These are phyloP conservation scores for Pyrenophora graminea DNA, from an alignment of 2,329 filamentous ascomycete genomes.

Conservation along the genomic window DNA sequence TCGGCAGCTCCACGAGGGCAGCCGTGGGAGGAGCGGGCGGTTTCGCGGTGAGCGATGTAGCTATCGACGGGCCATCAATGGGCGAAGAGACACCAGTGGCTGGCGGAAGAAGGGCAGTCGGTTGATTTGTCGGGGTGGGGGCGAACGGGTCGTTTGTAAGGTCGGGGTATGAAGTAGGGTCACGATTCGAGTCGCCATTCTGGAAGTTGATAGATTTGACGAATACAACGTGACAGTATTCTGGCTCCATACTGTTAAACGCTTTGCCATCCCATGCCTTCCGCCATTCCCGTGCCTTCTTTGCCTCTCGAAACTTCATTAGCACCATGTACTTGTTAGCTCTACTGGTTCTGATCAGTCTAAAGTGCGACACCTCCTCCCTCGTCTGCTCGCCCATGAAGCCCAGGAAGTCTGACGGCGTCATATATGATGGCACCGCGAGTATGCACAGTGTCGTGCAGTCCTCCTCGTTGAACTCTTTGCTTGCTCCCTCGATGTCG, in stretches of 20 bases:
- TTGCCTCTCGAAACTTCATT: slow-evolving; percentile 84
- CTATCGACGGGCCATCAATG: slow-evolving; percentile 38
- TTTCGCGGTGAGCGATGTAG: slow-evolving; percentile 60
- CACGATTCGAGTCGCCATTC: slow-evolving; percentile 56
- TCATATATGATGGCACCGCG: slow-evolving; percentile 92
- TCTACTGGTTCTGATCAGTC: slow-evolving; percentile 87
- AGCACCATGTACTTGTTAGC: slow-evolving; percentile 94
- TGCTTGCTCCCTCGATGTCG: slow-evolving; percentile 45
- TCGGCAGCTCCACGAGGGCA: slow-evolving; percentile 86
- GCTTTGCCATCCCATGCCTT: slow-evolving; percentile 88
- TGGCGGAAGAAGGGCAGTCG: slow-evolving; percentile 42
- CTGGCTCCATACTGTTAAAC: slow-evolving; percentile 92
- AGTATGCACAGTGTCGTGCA: slow-evolving; percentile 91
- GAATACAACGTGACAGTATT: slow-evolving; percentile 93
- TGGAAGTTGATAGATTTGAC: slow-evolving; percentile 90
- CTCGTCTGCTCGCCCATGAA: slow-evolving; percentile 89
- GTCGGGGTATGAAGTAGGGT: slow-evolving; percentile 61
- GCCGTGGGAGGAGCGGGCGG: slow-evolving; percentile 76
- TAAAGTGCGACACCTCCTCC: slow-evolving; percentile 86
- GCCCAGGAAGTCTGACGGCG: slow-evolving; percentile 84
- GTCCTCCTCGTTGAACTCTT: slow-evolving; percentile 59
- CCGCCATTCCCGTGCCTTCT: slow-evolving; percentile 77
- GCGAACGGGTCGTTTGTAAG: slow-evolving; percentile 68
- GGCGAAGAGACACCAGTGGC: slow-evolving; percentile 40
- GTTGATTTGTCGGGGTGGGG: slow-evolving; percentile 52